Evolutionary conservation across 2,329 filamentous ascomycete species (phyloP).

Genomic region (Colletotrichum sp.): DNA sequence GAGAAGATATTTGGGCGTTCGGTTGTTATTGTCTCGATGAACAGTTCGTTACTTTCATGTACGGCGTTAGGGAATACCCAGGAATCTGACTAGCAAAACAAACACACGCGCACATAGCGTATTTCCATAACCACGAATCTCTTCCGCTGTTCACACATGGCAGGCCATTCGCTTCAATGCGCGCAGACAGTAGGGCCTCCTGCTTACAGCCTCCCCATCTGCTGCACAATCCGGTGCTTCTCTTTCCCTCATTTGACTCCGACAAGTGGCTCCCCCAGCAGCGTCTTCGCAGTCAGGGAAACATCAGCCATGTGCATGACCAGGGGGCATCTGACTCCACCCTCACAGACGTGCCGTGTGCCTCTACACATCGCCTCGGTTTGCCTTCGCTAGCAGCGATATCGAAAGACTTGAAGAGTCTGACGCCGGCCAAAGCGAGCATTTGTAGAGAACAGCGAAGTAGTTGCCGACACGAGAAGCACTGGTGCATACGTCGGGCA

Average conservation of each 20-base stretch:
- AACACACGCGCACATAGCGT: neutral
- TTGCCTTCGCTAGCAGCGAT: neutral
- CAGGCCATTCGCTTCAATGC: neutral
- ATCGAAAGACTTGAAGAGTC: neutral
- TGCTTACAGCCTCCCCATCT: neutral
- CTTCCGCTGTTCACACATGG: neutral
- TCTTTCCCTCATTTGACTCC: neutral
- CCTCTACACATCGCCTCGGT: neutral
- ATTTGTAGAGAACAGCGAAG: neutral
- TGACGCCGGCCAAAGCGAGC: neutral
- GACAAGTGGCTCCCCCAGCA: neutral
- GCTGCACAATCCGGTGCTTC: neutral
- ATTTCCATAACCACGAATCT: neutral
- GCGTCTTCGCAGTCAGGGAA: neutral
- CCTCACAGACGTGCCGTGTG: neutral
- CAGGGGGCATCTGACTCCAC: neutral
- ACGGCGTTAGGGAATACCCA: conserved; percentile 19
- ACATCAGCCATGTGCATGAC: rapidly evolving
- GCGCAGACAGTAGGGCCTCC: neutral
- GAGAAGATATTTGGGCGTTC: neutral
- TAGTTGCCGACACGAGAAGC: neutral
- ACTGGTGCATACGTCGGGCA: neutral
- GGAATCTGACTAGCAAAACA: neutral
- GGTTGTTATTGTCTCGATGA: neutral
- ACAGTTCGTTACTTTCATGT: neutral